A percentile compares a stretch with the other conserved stretches of the same genome.
Evolutionary conservation across 2,329 filamentous ascomycete species (phyloP).

Genomic region (Clarireedia paspali): DNA sequence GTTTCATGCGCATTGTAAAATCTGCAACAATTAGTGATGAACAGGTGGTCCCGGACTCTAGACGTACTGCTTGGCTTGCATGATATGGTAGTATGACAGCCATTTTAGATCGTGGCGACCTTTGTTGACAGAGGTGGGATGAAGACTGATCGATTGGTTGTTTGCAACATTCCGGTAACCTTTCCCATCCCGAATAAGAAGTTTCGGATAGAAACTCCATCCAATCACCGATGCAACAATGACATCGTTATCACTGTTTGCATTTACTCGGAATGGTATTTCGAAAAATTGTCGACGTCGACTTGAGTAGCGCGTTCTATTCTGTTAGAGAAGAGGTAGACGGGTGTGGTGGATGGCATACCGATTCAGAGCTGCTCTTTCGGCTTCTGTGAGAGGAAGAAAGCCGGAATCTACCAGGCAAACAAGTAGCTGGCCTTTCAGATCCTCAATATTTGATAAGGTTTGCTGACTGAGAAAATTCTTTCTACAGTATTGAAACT

Average conservation of each 20-base stretch:
- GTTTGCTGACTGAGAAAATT: conserved; percentile 90
- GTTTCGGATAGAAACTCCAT: conserved; percentile 93
- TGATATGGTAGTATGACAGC: conserved; percentile 94
- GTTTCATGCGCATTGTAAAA: conserved; percentile 90
- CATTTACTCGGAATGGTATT: conserved; percentile 67
- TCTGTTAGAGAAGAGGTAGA: conserved; percentile 2
- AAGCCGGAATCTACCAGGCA: conserved; percentile 82
- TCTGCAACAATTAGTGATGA: conserved; percentile 29
- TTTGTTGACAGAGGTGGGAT: conserved; percentile 86
- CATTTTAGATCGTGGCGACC: conserved; percentile 60
- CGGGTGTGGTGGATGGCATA: conserved; percentile 29
- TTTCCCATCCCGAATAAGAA: conserved; percentile 76
- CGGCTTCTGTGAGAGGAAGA: conserved; percentile 64
- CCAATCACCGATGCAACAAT: conserved; percentile 77
- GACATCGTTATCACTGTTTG: conserved; percentile 71
- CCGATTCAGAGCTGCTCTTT: conserved; percentile 61
- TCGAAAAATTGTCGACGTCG: conserved; percentile 67
- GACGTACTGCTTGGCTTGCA: conserved; percentile 76
- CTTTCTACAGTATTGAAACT: conserved; percentile 88
- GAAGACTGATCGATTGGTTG: conserved; percentile 82
- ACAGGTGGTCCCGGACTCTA: too few species aligned
- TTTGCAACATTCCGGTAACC: conserved; percentile 88
- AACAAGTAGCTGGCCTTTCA: conserved; percentile 84
- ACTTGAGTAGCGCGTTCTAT: conserved; percentile 50
- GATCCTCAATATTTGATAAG: conserved; percentile 84